Evolutionary conservation across 2,329 filamentous ascomycete species (phyloP).

Genomic region (Capronia epimyces): DNA sequence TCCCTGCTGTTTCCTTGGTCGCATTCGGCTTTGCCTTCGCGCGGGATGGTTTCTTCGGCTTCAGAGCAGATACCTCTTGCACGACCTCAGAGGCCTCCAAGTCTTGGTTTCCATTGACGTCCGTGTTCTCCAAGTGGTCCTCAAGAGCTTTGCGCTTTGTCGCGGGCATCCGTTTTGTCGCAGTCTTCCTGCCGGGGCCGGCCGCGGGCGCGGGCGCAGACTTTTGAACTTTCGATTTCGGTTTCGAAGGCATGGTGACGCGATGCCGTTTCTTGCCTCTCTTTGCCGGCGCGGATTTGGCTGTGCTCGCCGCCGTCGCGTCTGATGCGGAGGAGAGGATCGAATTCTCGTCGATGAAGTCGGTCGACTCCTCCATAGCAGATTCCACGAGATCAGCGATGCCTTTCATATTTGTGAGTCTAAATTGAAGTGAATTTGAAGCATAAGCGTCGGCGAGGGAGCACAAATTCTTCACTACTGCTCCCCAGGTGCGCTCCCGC

Average conservation of each 20-base stretch:
- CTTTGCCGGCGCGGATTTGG: slow-evolving; percentile 23
- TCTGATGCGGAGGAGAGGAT: slow-evolving; percentile 27
- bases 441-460: neutral
- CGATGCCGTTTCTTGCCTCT: slow-evolving; percentile 23
- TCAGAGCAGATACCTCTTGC: slow-evolving; percentile 26
- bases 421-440: slow-evolving; percentile 1
- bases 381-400: slow-evolving; percentile 46
- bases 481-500: neutral
- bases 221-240: slow-evolving; percentile 37
- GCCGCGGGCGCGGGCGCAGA: slow-evolving; percentile 36
- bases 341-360: slow-evolving; percentile 33
- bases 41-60: slow-evolving; percentile 5
- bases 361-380: slow-evolving; percentile 41
- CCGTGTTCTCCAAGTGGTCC: slow-evolving; percentile 43
- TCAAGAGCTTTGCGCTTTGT: slow-evolving; percentile 33
- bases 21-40: slow-evolving; percentile 4
- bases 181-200: slow-evolving; percentile 43
- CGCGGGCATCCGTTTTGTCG: slow-evolving; percentile 33
- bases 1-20: slow-evolving; percentile 33
- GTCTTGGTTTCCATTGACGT: slow-evolving; percentile 34
- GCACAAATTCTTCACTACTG: neutral
- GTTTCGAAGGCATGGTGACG: slow-evolving; percentile 33
- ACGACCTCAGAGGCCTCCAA: slow-evolving; percentile 32
- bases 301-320: slow-evolving; percentile 20
- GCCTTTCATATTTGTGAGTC: slow-evolving; percentile 29